These are phyloP conservation scores for Rhodocollybia butyracea DNA, from an alignment of 768 basidiomycete species.

Conservation along the genomic window DNA sequence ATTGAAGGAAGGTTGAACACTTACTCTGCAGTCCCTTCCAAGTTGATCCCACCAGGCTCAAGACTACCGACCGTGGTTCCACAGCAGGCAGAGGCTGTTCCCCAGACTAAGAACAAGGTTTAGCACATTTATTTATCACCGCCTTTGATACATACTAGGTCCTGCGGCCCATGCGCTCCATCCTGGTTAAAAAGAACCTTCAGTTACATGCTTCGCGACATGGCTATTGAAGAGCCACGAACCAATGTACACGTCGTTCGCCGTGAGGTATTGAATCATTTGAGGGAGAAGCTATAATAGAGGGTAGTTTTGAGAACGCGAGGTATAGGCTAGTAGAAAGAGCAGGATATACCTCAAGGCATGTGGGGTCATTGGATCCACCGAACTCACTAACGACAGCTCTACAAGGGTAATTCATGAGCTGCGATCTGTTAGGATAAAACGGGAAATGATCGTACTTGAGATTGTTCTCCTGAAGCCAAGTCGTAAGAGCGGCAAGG, in stretches of 20 bases:
- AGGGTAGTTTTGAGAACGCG: neutral
- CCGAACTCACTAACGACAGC: slow-evolving; percentile 45
- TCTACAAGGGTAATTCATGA: slow-evolving; percentile 16
- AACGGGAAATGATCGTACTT: slow-evolving; percentile 26
- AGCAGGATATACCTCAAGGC: slow-evolving; percentile 29
- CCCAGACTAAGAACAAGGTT: slow-evolving; percentile 33
- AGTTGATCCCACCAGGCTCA: slow-evolving; percentile 37
- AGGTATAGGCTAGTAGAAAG: neutral
- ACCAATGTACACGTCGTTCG: slow-evolving; percentile 44
- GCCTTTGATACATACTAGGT: slow-evolving; percentile 27
- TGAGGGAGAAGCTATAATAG: slow-evolving; percentile 29
- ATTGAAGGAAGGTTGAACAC: neutral
- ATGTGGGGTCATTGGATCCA: slow-evolving; percentile 39
- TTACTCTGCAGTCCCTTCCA: slow-evolving; percentile 36
- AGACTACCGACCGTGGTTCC: slow-evolving; percentile 40
- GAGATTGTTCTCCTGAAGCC: slow-evolving; percentile 38
- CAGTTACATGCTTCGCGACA: too few relatives aligned
- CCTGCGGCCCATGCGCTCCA: slow-evolving; percentile 51
- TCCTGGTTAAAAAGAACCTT: too few relatives aligned
- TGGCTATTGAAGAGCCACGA: too few relatives aligned
- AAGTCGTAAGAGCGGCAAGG: slow-evolving; percentile 37
- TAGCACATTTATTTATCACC: neutral
- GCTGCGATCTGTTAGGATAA: neutral
- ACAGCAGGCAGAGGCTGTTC: slow-evolving; percentile 38
- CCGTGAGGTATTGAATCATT: slow-evolving; percentile 35